Base-by-base conservation (phyloP, 495 filamentous ascomycete species). In the Trichoderma erinaceum region DNA sequence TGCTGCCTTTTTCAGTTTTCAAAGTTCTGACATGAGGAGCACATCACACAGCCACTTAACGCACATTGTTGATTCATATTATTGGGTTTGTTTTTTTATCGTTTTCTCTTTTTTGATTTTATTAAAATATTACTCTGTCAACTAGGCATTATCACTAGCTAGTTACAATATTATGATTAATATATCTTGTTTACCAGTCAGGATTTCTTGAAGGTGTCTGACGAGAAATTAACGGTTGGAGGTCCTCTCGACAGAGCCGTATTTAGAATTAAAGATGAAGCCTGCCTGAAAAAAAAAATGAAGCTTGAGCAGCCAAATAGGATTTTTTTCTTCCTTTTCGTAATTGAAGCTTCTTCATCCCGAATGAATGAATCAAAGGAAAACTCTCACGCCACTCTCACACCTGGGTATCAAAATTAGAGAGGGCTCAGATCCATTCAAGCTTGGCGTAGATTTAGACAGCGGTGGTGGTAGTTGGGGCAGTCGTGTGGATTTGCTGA, bases 321-420 rank as follows among this genome's bases (percentile, higher is more conserved):
- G 43, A 18, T 46, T 46, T 15, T 46, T 46, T 15, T 18, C 18
- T 46, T 15, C 12, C 18, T 11, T 46, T 46, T 15, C 13, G 23
- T 29, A 32, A 11, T 61, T 61, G 56, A 61, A 61, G 12, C 27
- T 18, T 61, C 8, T 61, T 32, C 56, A 11, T 61, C 23, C 23
- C 29, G 29, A 29, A 61, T 61, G 4, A 29, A 23, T 11, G 4
- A 15, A 16, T 21, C 25, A 32, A 32, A 6, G 27, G 27, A 61
- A 61, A 61, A 61, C 56, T 29, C 23, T 61, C 25, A 21, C 29
- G 13, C 25, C 25, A 16, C 56, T 61, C 56, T 7, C 56, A 15
- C 56, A 32, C 25, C 8, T 61, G 56, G 56, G 56, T 61, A 61
- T 61, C 56, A 32, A 32, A 32, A 61, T 12, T 61, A 32, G 56